These are phyloP conservation scores for Neopestalotiopsis sp. DNA, from an alignment of 2,329 filamentous ascomycete species.

Conservation along the genomic window DNA sequence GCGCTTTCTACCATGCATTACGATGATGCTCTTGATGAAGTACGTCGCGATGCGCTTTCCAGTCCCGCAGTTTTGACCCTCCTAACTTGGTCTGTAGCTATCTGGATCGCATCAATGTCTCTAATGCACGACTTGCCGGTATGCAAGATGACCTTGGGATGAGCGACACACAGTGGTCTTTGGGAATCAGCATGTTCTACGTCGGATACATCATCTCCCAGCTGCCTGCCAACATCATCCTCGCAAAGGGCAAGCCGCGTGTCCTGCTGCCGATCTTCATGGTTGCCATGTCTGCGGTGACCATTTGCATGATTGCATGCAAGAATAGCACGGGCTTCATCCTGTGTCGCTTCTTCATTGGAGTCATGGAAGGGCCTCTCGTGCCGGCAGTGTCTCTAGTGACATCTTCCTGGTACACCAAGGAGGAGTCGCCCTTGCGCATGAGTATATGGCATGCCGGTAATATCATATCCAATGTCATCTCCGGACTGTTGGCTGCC, in stretches of 20 bases:
- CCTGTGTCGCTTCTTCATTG: slow-evolving; percentile 38
- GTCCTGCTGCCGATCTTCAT: slow-evolving; percentile 43
- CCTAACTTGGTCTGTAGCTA: slow-evolving; percentile 41
- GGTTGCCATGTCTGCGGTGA: slow-evolving; percentile 48
- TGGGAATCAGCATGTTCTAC: slow-evolving; percentile 48
- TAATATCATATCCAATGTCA: too few species aligned
- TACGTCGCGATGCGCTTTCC: too few species aligned
- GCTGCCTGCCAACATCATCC: slow-evolving; percentile 50
- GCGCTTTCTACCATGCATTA: too few species aligned
- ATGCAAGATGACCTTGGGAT: slow-evolving; percentile 42
- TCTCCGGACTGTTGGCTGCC: too few species aligned
- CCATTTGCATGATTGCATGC: slow-evolving; percentile 48
- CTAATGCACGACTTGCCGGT: slow-evolving; percentile 44
- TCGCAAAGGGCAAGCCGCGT: slow-evolving; percentile 44
- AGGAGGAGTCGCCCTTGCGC: too few species aligned
- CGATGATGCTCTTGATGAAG: too few species aligned
- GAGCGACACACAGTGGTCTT: slow-evolving; percentile 40
- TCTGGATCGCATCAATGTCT: slow-evolving; percentile 56
- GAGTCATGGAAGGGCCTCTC: slow-evolving; percentile 23
- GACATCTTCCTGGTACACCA: too few species aligned
- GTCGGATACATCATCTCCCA: slow-evolving; percentile 52
- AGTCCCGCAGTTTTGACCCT: not conserved
- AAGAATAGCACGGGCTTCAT: slow-evolving; percentile 34
- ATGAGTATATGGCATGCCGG: too few species aligned
- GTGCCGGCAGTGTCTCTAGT: too few species aligned